Evolutionary conservation across 31 red algal genomes (phyloP), one percentile per base, ranked within the genome.

Genomic region (Porphyra umbilicalis): DNA sequence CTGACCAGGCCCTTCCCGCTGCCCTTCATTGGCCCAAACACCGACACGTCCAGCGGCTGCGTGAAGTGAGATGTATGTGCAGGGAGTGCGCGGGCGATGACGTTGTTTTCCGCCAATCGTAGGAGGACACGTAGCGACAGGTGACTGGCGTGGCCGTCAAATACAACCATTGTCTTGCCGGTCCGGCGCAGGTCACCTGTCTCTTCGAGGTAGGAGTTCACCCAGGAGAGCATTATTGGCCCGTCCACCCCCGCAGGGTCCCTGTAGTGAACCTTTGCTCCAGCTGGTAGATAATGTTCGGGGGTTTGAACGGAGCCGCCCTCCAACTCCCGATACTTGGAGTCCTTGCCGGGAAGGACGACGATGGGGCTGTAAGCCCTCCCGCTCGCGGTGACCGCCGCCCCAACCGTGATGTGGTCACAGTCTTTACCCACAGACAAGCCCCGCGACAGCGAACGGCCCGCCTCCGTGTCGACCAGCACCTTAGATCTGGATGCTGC

Each of bases 31-130:
- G 81, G 1, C 40, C 42, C 77, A 38, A 92, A 92, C 32, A 82
- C 39, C 33, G 86, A 35, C 15, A 75, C 36, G 74, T 87, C 81
- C 35, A 85, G 57, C 36, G 90, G 90, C 76, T 92, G 90, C 4
- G 85, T 92, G 25, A 87, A 84, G 20, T 85, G 75, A 42, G 74
- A 83, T 9, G 75, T 92, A 76, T 92, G 90, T 10, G 89, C 76
- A 0, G 84, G 89, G 32, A 86, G 76, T 6, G 75, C 74, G 75
- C 86, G 82, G 9, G 80, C 74, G 75, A 84, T 78, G 10, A 92
- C 79, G 40, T 75, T 76, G 20, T 92, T 87, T 8, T 68, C 37
- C 34, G 39, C 36, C 38, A 92, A 87, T 38, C 86, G 42, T 34
- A 84, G 76, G 0, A 87, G 34, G 75, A 87, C 84, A 39, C 79